Evolutionary conservation across 2,329 filamentous ascomycete genomes (phyloP).

Genomic region (Colletotrichum sp.): DNA sequence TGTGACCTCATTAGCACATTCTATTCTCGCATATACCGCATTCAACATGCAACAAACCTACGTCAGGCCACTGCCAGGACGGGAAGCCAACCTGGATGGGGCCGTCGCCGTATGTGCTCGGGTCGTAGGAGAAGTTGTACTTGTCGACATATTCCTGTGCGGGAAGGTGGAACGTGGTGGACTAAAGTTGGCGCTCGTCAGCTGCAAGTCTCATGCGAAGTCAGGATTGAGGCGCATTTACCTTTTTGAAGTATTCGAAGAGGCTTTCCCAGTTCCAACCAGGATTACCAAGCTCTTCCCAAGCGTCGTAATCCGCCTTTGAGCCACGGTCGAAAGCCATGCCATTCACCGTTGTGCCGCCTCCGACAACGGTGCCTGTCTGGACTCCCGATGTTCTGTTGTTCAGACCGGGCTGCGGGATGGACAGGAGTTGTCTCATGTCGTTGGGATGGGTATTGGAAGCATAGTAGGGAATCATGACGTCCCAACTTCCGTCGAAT

Average conservation of each 20-base stretch:
- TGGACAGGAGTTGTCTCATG: constrained; percentile 32
- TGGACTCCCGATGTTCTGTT: constrained; percentile 27
- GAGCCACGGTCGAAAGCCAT: constrained; percentile 52
- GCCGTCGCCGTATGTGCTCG: constrained; percentile 26
- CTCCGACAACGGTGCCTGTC: constrained; percentile 27
- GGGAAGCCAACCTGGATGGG: constrained; percentile 28
- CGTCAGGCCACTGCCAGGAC: constrained; percentile 29
- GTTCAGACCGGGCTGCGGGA: constrained; percentile 32
- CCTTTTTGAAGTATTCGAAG: constrained; percentile 51
- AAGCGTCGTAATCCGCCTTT: constrained; percentile 45
- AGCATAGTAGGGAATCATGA: constrained; percentile 17
- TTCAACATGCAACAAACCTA: neutral
- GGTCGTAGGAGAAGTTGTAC: constrained; percentile 25
- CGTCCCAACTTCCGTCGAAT: constrained; percentile 9
- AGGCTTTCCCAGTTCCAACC: constrained; percentile 52
- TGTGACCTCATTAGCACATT: neutral
- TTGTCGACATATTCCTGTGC: constrained; percentile 31
- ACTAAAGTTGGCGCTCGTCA: constrained; percentile 24
- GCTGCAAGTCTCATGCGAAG: neutral
- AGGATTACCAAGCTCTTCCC: constrained; percentile 46
- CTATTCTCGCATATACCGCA: rapidly evolving
- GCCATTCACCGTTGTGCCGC: constrained; percentile 34
- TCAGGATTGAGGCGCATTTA: constrained; percentile 19
- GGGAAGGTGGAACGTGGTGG: constrained; percentile 32
- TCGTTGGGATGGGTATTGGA: constrained; percentile 22